phyloP scores from a whole-genome alignment of 2,329 filamentous ascomycete species.

The Neodidymelliopsis sp. region DNA sequence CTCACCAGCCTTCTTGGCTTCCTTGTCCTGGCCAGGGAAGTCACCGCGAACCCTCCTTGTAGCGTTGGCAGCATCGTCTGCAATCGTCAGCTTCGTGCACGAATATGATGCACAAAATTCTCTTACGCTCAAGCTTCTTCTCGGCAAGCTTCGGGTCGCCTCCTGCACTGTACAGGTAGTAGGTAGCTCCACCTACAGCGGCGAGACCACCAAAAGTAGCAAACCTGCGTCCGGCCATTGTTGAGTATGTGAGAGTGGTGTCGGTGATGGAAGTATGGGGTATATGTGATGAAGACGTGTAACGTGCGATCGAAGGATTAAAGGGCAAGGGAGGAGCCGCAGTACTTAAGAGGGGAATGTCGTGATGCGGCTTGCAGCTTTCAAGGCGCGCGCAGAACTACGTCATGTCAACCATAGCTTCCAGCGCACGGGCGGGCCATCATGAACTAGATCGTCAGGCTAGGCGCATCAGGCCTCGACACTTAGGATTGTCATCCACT shows the following conservation, averaged over 20 bases:
- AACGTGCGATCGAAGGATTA: conserved; percentile 14
- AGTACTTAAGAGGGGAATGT: conserved; percentile 39
- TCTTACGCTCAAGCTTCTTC: conserved; percentile 83
- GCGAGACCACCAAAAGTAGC: conserved; percentile 45
- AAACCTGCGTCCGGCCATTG: conserved; percentile 40
- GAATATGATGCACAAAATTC: neutral
- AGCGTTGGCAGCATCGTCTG: conserved; percentile 79
- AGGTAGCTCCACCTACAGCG: conserved; percentile 70
- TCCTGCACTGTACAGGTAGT: conserved; percentile 91
- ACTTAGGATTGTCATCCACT: neutral
- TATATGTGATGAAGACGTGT: conserved; percentile 15
- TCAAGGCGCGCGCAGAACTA: conserved; percentile 5
- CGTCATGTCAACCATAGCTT: conserved; percentile 12
- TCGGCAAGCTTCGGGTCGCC: conserved; percentile 83
- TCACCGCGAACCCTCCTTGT: conserved; percentile 72
- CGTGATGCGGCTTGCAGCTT: conserved; percentile 19
- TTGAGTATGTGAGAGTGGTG: conserved; percentile 15
- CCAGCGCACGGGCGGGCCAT: conserved; percentile 13
- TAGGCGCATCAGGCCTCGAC: conserved; percentile 10
- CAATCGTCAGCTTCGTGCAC: conserved; percentile 18
- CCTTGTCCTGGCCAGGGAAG: conserved; percentile 67
- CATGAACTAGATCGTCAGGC: conserved; percentile 16
- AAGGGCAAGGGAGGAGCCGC: conserved; percentile 9
- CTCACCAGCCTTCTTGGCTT: conserved; percentile 71
- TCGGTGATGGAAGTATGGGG: conserved; percentile 4